Evolutionary conservation across 2,329 filamentous ascomycete species (phyloP), one percentile per base, ranked within the genome.

Genomic region (Cordyceps tenuipes): DNA sequence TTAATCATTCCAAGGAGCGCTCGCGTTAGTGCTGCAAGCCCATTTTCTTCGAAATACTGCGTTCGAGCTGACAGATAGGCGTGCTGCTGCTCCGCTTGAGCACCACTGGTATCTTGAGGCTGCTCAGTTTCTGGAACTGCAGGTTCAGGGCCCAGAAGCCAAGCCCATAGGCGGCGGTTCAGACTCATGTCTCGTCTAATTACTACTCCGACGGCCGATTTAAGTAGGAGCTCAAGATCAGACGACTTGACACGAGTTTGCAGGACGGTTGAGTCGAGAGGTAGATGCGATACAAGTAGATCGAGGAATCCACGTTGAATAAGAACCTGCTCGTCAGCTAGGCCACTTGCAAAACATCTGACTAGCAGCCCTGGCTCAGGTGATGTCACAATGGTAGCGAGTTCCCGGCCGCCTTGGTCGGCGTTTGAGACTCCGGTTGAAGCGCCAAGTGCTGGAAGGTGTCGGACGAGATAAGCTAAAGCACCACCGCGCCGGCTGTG

Each of bases 231-330:
- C 69, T 96, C 87, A 19, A 97, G 77, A 68, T 99, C 95, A 39
- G 82, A 81, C 6, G 81, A 71, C 62, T 88, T 88, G 41, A 93
- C 88, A 50, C 82, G 83, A 17, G 82, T 80, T 70, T 95, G 92
- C 9, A 99, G 75, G 2, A 97, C 87, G 17, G 83, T 80, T 2
- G 92, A 93, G 68, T 92, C 85, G 7, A 99, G 77, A 5, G 95
- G 93, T 19, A 99, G 76, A 70, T 97, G 90, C 0, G 90, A 91
- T 10, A 97, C 93, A 17, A 99, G 80, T 34, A 99, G 75, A 72
- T 99, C 95, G 44, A 99, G 81, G 69, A 95, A 99, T 9, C 94
- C 94, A 63, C 94, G 84, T 71, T 99, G 95, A 31, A 97, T 92
- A 43, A 99, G 82, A 21, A 96, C 76, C 69, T 99, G 92, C 39